Percentiles rank a stretch among this genome's conserved stretches.
phyloP scores from a whole-genome alignment of 345 rosid species.

The Laguncularia racemosa region DNA sequence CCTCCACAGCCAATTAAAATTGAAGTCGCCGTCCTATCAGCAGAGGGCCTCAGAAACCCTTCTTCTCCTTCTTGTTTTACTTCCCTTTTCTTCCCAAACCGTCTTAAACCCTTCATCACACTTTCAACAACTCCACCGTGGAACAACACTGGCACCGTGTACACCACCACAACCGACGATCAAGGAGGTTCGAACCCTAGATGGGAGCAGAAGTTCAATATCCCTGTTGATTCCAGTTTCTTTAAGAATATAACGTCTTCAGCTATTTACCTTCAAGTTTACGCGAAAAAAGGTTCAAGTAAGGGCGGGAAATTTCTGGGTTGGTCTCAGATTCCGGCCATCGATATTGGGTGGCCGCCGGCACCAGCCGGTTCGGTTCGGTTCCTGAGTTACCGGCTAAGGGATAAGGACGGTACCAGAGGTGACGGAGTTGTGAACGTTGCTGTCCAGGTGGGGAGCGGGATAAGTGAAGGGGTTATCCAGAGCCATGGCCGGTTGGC shows the following conservation, averaged over 20 bases:
- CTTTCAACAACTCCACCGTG: neutral
- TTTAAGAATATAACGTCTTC: constrained; percentile 1
- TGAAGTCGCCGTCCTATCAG: constrained; percentile 15
- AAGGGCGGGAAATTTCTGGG: constrained; percentile 9
- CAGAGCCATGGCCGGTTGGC: too few species aligned
- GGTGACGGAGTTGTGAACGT: constrained; percentile 16
- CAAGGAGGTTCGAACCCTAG: constrained; percentile 6
- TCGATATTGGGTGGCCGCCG: constrained; percentile 12
- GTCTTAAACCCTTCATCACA: constrained; percentile 13
- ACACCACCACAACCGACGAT: constrained; percentile 4
- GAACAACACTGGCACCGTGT: neutral
- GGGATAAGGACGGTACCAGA: constrained; percentile 16
- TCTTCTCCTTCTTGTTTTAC: neutral
- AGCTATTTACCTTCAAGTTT: constrained; percentile 8
- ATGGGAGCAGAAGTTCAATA: constrained; percentile 11
- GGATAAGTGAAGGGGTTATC: neutral
- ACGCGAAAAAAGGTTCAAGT: neutral
- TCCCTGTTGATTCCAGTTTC: constrained; percentile 11
- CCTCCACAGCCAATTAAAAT: constrained; percentile 1
- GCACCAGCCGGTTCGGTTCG: constrained; percentile 9
- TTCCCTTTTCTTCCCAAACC: constrained; percentile 8
- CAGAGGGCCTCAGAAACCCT: constrained; percentile 11
- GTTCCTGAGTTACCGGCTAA: constrained; percentile 18
- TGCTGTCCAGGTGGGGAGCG: constrained; percentile 10
- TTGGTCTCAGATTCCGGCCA: constrained; percentile 13